Base-by-base conservation (phyloP, 768 basidiomycete genomes). In the Leccinum subtestaceum region DNA sequence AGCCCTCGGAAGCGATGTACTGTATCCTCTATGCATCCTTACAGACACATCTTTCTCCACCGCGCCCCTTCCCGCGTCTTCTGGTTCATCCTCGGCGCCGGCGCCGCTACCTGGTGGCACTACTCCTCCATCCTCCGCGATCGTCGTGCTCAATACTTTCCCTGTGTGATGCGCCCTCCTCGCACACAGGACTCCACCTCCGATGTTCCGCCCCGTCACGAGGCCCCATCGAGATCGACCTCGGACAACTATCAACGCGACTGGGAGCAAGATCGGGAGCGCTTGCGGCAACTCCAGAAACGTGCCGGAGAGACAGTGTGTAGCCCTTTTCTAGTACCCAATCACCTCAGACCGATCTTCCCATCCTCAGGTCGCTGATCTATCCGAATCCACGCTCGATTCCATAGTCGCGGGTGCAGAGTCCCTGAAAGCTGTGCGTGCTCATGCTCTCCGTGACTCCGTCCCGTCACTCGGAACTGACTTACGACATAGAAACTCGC, bases 341-440 rank as follows among this genome's bases (percentile, higher is more conserved):
- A 27, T 45, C 13, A 15, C 23, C 29, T 17, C 40, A 25, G 50
- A 15, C 47, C 43, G 46, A 53, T 21, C 12, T 61, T 17, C 50
- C 36, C 19, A 12, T 62, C n/a, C 49, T 27, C 49, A 63, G 88
- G 80, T 86, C 74, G 73, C 75, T 8, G 86, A 88, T 53, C 67
- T 89, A 58, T 88, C 88, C 2, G 89, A 90, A 68, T 78, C 80
- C 15, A 85, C 87, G 0, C 80, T 91, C 17, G 87, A 88, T 48
- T 78, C 80, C 21, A 78, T 89, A 46, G 70, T 88, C 53, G 68
- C 71, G 23, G 82, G 80, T 1, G 79, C 87, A 50, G 82, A 88
- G 65, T 73, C 78, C 32, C 73, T 90, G 56, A 89, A 86, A 73
- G 74, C 74, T 15, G 87, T 88, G 60, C 60, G 85, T 78, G 9